Evolutionary conservation across 305 asterid genomes (phyloP).

Genomic region (Fraxinus sp.): DNA sequence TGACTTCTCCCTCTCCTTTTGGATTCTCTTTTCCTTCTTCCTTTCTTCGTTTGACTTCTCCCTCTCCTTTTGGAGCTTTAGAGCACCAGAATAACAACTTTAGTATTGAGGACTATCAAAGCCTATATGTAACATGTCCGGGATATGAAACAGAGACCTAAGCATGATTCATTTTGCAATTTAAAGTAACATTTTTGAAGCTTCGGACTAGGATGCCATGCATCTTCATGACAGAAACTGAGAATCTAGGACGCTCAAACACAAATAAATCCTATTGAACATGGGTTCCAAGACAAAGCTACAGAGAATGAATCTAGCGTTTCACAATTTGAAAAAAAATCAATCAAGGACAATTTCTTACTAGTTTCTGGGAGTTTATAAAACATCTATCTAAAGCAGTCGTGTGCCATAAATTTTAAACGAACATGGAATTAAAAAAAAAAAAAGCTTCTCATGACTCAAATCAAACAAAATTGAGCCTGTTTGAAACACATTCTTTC

Average conservation of each 20-base stretch:
- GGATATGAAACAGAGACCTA: constrained; percentile 31
- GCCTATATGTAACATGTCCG: constrained; percentile 38
- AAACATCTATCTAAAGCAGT: neutral
- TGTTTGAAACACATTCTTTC: too few relatives aligned
- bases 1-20: constrained; percentile 13
- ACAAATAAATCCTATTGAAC: neutral
- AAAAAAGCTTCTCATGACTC: neutral
- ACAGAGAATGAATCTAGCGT: neutral
- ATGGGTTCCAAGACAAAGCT: neutral
- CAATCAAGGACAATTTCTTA: neutral
- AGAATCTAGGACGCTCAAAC: neutral
- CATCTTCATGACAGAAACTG: constrained; percentile 7
- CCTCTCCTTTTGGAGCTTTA: constrained; percentile 82
- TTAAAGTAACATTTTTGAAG: neutral
- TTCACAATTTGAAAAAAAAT: neutral
- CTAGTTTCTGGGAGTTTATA: neutral
- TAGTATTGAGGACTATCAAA: constrained; percentile 41
- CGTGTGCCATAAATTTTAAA: neutral
- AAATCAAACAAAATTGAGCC: neutral
- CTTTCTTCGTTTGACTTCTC: constrained; percentile 46
- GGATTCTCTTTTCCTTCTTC: constrained; percentile 40
- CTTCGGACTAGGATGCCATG: constrained; percentile 13
- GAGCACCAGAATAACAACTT: constrained; percentile 69
- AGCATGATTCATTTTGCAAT: constrained; percentile 21
- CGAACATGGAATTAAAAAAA: neutral